A percentile compares a stretch with the other conserved stretches of the same genome.
These are phyloP conservation scores for Helianthus tuberosus DNA, from an alignment of 129 eudicot genomes.

Conservation along the genomic window DNA sequence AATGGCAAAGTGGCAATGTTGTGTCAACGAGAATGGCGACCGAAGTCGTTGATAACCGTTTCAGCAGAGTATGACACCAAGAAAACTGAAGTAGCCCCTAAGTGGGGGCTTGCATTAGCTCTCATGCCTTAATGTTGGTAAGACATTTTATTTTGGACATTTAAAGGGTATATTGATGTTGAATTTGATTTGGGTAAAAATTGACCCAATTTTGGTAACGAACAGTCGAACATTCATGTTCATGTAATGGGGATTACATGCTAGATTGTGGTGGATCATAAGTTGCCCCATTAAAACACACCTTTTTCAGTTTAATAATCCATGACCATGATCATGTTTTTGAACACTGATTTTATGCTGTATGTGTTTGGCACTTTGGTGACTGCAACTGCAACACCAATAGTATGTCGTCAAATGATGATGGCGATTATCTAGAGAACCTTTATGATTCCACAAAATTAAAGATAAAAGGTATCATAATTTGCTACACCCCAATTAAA, in stretches of 20 bases:
- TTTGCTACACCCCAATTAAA: no score
- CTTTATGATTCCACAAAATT: no score
- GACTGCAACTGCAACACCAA: no score
- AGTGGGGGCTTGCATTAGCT: constrained; percentile 72
- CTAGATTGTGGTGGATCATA: constrained; percentile 33
- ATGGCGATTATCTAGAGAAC: no score
- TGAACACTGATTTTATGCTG: background rate
- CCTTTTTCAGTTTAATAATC: constrained; percentile 39
- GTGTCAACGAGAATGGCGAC: constrained; percentile 92
- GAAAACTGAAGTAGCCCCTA: constrained; percentile 51
- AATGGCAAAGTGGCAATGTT: constrained; percentile 40
- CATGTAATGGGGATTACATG: constrained; percentile 31
- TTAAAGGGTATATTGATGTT: constrained; percentile 29
- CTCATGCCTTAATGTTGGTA: constrained; percentile 61
- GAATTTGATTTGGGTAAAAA: constrained; percentile 35
- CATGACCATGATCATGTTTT: constrained; percentile 27
- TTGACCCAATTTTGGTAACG: constrained; percentile 44
- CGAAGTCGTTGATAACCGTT: constrained; percentile 74
- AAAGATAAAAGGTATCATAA: no score
- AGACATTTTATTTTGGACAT: constrained; percentile 25
- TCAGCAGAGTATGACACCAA: constrained; percentile 84
- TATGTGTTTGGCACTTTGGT: no score
- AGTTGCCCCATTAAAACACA: constrained; percentile 23
- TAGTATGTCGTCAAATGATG: no score
- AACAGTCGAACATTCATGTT: constrained; percentile 25